Evolutionary conservation across 352 stramenopile species (phyloP), one percentile per base, ranked within the genome.

Genomic region (Phytopythium cucurbitacearum): DNA sequence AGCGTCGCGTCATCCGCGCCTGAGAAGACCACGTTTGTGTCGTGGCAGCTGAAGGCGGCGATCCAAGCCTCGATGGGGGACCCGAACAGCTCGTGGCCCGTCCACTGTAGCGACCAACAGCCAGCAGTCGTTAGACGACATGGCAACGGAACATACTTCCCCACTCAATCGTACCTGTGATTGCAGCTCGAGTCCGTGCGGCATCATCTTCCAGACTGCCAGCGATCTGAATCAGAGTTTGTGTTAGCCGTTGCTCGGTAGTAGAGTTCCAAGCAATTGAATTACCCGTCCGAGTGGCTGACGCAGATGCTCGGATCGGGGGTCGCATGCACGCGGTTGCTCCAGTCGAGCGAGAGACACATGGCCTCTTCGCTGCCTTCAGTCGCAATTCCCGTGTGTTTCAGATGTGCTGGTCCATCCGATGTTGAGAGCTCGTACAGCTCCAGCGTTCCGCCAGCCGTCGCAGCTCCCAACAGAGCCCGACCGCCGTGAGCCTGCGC

Each of bases 341-440:
- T 92, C 85, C 85, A 95, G 62, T 95, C 85, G 40, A 95, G 66
- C 36, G 85, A 95, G 40, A 95, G 54, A 36, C 79, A 91, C 82
- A 93, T 95, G 13, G 80, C 76, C 33, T 56, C 64, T 0, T 56
- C 56, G 35, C 76, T 51, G 1, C 35, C 65, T 7, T 86, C 69
- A 1, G 60, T 68, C 46, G 59, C 34, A 13, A 87, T 34, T 8
- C 63, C 68, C 32, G 66, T 80, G 47, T 70, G 62, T 11, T 54
- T 51, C 10, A 90, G 56, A 21, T 51, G n/a, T 0, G 54, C 41
- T 7, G 4, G 40, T 10, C 40, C 36, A 4, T 45, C 44, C 43
- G 55, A 48, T 3, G 16, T 56, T 41, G 1, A 38, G 47, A 91
- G 51, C 35, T 76, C 62, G 45, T 85, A 86, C 13, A 94, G 59